Conservation (phyloP, 176 grass and related monocot species). For the Phoenix dactylifera region DNA sequence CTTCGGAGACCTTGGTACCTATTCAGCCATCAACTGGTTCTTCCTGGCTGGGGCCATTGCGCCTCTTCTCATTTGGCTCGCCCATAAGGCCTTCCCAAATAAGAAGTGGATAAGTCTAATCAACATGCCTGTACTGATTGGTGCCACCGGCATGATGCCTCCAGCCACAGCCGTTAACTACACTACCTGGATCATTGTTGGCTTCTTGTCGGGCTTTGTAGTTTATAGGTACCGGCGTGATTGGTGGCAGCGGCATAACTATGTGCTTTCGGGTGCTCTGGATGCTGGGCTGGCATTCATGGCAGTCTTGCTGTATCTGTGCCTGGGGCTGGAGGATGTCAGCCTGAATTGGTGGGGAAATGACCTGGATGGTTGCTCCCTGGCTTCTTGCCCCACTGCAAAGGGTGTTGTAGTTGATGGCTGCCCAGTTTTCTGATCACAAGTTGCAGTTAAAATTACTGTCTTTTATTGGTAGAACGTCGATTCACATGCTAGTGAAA, state of each 20-base stretch:
- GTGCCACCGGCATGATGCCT: slow-evolving; percentile 51
- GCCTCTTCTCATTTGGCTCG: slow-evolving; percentile 68
- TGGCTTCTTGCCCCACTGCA: slow-evolving; percentile 72
- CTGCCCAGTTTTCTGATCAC: slow-evolving; percentile 35
- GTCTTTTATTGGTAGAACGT: too few species aligned
- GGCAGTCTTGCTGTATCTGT: slow-evolving; percentile 80
- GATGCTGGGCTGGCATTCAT: slow-evolving; percentile 93
- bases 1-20: slow-evolving; percentile 70
- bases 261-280: slow-evolving; percentile 73
- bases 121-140: slow-evolving; percentile 76
- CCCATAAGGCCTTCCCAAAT: slow-evolving; percentile 57
- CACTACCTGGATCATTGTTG: slow-evolving; percentile 68
- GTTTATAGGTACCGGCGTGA: slow-evolving; percentile 64
- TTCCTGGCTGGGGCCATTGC: slow-evolving; percentile 83
- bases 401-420: slow-evolving; percentile 63
- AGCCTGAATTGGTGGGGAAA: slow-evolving; percentile 83
- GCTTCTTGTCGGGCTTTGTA: slow-evolving; percentile 84
- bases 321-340: slow-evolving; percentile 59
- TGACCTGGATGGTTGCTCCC: slow-evolving; percentile 75
- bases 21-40: slow-evolving; percentile 89
- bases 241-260: slow-evolving; percentile 91
- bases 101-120: slow-evolving; percentile 71
- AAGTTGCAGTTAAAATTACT: too few species aligned
- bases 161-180: slow-evolving; percentile 91
- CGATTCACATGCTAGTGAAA: too few species aligned